Percentiles rank a stretch among this genome's conserved stretches.
Conservation (phyloP, 2,329 filamentous ascomycete genomes). For the Elsinoe ampelina region DNA sequence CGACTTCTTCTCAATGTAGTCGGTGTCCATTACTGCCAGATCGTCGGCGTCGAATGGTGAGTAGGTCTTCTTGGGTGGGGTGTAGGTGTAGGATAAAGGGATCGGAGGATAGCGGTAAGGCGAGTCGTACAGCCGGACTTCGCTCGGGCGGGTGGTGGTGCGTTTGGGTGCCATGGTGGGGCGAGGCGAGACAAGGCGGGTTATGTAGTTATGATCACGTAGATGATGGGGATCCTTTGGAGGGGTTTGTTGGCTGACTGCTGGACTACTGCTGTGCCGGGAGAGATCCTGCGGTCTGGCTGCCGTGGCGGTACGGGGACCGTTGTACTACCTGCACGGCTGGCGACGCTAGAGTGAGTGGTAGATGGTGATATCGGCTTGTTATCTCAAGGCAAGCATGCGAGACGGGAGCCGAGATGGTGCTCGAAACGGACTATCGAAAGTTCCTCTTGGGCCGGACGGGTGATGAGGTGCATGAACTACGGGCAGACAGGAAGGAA, state of each 20-base stretch:
- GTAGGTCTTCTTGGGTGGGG: constrained; percentile 6
- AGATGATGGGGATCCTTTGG: not conserved
- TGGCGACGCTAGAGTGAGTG: not conserved
- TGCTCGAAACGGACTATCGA: constrained; percentile 1
- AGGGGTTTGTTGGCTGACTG: not conserved
- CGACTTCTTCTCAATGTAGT: constrained; percentile 7
- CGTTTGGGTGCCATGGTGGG: constrained; percentile 2
- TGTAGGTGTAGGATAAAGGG: constrained; percentile 2
- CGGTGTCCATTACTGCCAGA: not conserved
- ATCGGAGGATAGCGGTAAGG: constrained; percentile 1
- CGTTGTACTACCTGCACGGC: not conserved
- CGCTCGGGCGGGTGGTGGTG: not conserved
- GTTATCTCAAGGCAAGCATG: not conserved
- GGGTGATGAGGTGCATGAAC: constrained; percentile 11
- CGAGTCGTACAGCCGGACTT: constrained; percentile 8
- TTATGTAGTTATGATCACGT: constrained; percentile 4
- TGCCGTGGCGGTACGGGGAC: not conserved
- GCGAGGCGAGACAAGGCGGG: not conserved
- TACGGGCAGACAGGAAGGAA: not conserved
- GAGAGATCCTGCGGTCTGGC: not conserved
- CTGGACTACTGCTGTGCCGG: not conserved
- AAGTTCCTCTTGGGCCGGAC: not conserved
- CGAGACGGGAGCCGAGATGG: not conserved
- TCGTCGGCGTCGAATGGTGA: constrained; percentile 1
- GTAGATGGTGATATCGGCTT: not conserved